phyloP scores from a whole-genome alignment of 495 filamentous ascomycete species.

The Podospora sp. region DNA sequence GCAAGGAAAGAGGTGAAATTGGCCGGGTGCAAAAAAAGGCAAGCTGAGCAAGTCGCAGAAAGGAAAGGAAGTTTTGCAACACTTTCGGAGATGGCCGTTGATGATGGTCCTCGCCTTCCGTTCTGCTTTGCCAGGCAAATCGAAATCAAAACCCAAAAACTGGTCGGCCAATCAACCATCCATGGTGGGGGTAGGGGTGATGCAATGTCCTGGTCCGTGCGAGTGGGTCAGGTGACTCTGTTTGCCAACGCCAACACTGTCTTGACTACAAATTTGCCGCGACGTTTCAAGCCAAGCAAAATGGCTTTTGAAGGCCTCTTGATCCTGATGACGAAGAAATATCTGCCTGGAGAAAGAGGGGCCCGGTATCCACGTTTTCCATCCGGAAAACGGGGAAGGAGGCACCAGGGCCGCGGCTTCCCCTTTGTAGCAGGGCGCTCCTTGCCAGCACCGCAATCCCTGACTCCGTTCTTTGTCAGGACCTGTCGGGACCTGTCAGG shows the following conservation, averaged over 20 bases:
- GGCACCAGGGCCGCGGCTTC: not conserved
- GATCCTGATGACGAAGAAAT: not conserved
- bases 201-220: slow-evolving; percentile 17
- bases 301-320: not conserved
- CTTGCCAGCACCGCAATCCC: not conserved
- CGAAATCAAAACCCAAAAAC: slow-evolving; percentile 36
- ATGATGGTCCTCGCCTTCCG: slow-evolving; percentile 16
- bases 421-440: not conserved
- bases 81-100: slow-evolving; percentile 21
- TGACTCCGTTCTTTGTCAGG: not conserved
- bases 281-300: not conserved
- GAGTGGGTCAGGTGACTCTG: slow-evolving; percentile 12
- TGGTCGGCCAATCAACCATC: slow-evolving; percentile 40
- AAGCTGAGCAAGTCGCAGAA: slow-evolving; percentile 19
- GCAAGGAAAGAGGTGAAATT: slow-evolving; percentile 10
- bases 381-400: not conserved
- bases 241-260: not conserved
- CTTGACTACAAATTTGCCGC: not conserved
- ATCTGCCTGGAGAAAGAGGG: not conserved
- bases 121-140: slow-evolving; percentile 18
- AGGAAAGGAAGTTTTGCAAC: slow-evolving; percentile 9
- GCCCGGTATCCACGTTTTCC: not conserved
- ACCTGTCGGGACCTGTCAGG: not conserved
- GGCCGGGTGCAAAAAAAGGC: slow-evolving; percentile 21
- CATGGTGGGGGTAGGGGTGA: slow-evolving; percentile 35